Evolutionary conservation across 805 yeast genomes (phyloP), one percentile per base, ranked within the genome.

Genomic region (Wickerhamiella lipophila): DNA sequence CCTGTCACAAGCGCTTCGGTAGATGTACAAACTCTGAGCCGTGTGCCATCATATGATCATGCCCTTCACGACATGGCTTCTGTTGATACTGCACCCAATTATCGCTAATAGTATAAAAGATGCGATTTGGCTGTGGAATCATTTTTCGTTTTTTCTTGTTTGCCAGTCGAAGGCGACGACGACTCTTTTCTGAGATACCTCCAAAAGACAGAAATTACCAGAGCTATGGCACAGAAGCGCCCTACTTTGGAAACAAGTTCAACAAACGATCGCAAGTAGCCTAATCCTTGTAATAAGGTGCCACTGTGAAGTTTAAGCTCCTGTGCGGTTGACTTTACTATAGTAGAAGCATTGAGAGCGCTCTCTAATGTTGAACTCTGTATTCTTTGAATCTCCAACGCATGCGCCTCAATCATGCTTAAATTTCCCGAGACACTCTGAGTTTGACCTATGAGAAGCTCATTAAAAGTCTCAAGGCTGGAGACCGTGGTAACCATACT

Each of bases 11-110:
- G 27, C 16, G 16, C 26, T n/a, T 58, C 23, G 38, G 56, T 49
- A 40, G 73, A 74, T 50, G 52, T 70, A 2, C 61, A 62, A 5
- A 63, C 69, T 2, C 55, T 85, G 54, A 78, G 82, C 18, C 68
- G 77, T 44, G 95, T 89, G 6, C 97, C 97, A 0, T 78, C 95
- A 0, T 89, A 89, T 64, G 74, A 73, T 6, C 79, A 83, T 27
- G 96, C 97, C 0, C 64, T 87, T 62, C 57, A 64, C 2, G 78
- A 72, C 42, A 53, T 53, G 6, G 67, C 65, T 5, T 64, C 71
- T 9, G 73, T 68, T 18, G 77, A 74, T 47, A 64, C 81, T 22
- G 79, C 95, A 1, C 96, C 96, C 0, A 73, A 75, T 1, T 87
- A 86, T 62, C 71, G 68, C 19, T 44, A 44, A 19, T 23, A 38